Conservation (phyloP, 257 asterid genomes). For the Ophiorrhiza pumila region DNA sequence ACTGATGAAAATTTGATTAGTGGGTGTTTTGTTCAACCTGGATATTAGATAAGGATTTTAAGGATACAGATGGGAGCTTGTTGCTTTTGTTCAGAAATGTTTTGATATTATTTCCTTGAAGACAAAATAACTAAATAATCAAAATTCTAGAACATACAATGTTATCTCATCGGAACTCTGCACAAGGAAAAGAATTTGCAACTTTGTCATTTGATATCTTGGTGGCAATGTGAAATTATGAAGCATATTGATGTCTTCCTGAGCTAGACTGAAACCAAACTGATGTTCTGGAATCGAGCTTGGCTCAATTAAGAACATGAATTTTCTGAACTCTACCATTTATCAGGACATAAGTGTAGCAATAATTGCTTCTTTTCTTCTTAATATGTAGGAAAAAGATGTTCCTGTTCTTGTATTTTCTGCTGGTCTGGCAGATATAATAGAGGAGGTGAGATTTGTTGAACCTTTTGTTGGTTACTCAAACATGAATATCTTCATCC, state of each 20-base stretch:
- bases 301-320: neutral
- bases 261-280: neutral
- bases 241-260: neutral
- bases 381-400: conserved; percentile 56
- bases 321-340: neutral
- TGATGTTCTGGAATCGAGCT: neutral
- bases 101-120: neutral
- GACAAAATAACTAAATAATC: neutral
- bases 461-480: conserved; percentile 12
- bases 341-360: neutral
- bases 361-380: conserved; percentile 16
- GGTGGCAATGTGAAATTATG: neutral
- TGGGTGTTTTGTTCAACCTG: neutral
- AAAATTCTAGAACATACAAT: neutral
- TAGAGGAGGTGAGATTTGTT: conserved; percentile 78
- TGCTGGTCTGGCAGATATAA: conserved; percentile 93
- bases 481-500: neutral
- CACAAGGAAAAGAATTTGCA: neutral
- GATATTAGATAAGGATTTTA: neutral
- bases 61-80: neutral
- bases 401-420: conserved; percentile 91
- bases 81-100: conserved; percentile 2
- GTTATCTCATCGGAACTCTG: neutral
- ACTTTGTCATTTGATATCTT: neutral
- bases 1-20: neutral